Percentiles rank a stretch among this genome's conserved stretches.
phyloP scores from a whole-genome alignment of 164 flowering plant species.

The Chimonanthus salicifolius region DNA sequence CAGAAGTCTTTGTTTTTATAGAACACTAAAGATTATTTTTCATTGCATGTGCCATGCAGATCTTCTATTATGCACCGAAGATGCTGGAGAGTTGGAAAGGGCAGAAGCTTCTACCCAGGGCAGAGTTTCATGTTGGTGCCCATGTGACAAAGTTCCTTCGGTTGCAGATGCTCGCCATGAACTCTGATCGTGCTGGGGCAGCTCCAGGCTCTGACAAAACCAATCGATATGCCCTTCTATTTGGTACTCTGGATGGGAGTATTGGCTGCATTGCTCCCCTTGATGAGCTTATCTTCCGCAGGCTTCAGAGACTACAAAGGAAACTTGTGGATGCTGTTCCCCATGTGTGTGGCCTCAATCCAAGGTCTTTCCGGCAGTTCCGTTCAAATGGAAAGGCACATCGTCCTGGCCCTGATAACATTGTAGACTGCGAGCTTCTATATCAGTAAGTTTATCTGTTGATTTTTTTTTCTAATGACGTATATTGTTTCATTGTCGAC shows the following conservation, averaged over 20 bases:
- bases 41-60: constrained; percentile 31
- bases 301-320: constrained; percentile 83
- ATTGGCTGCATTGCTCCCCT: constrained; percentile 95
- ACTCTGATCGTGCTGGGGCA: constrained; percentile 46
- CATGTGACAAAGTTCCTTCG: constrained; percentile 90
- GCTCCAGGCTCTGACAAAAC: constrained; percentile 69
- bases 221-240: constrained; percentile 82
- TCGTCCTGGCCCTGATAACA: constrained; percentile 93
- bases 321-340: constrained; percentile 85
- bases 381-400: constrained; percentile 84
- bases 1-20: neutral
- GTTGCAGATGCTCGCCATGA: constrained; percentile 79
- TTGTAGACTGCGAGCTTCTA: constrained; percentile 95
- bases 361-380: constrained; percentile 81
- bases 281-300: constrained; percentile 89
- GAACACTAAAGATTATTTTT: neutral
- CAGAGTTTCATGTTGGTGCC: constrained; percentile 95
- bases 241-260: constrained; percentile 94
- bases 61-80: constrained; percentile 95
- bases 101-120: constrained; percentile 92
- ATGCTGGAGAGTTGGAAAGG: constrained; percentile 98
- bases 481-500: neutral
- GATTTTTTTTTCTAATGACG: neutral
- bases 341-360: constrained; percentile 90
- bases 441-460: constrained; percentile 59